Percentiles rank a stretch among this genome's conserved stretches.
Conservation (phyloP, 2,329 filamentous ascomycete genomes). For the Penicillium hesseltinei region DNA sequence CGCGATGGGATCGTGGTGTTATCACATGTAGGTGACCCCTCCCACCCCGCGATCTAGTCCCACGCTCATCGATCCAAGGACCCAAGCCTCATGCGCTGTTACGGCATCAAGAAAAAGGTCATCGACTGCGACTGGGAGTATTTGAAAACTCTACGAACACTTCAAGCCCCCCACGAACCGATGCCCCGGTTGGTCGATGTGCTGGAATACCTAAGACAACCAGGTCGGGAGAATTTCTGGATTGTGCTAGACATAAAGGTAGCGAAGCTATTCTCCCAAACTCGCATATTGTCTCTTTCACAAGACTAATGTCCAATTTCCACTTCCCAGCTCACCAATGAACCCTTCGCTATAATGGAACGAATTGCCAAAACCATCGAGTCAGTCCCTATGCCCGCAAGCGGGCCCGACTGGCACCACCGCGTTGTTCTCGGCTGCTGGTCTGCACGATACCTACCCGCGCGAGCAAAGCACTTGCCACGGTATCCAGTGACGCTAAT, state of each 20-base stretch:
- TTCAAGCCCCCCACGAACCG: constrained; percentile 63
- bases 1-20: constrained; percentile 81
- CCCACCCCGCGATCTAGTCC: not conserved
- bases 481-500: constrained; percentile 42
- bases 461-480: constrained; percentile 56
- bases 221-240: constrained; percentile 69
- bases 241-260: constrained; percentile 86
- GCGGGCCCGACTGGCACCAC: constrained; percentile 57
- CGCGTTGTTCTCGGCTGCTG: constrained; percentile 80
- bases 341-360: constrained; percentile 65
- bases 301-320: not conserved
- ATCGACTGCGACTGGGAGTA: constrained; percentile 75
- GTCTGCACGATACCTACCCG: constrained; percentile 69
- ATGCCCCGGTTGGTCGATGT: constrained; percentile 76
- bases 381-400: constrained; percentile 50
- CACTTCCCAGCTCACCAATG: constrained; percentile 33
- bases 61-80: constrained; percentile 55
- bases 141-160: constrained; percentile 65
- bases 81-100: constrained; percentile 73
- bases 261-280: not conserved
- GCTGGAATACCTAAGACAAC: constrained; percentile 66
- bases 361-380: constrained; percentile 64
- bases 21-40: constrained; percentile 62
- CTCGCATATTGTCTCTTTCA: not conserved
- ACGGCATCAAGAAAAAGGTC: constrained; percentile 69